These are phyloP conservation scores for Colletotrichum sp. DNA, from an alignment of 2,329 filamentous ascomycete species.

Conservation along the genomic window DNA sequence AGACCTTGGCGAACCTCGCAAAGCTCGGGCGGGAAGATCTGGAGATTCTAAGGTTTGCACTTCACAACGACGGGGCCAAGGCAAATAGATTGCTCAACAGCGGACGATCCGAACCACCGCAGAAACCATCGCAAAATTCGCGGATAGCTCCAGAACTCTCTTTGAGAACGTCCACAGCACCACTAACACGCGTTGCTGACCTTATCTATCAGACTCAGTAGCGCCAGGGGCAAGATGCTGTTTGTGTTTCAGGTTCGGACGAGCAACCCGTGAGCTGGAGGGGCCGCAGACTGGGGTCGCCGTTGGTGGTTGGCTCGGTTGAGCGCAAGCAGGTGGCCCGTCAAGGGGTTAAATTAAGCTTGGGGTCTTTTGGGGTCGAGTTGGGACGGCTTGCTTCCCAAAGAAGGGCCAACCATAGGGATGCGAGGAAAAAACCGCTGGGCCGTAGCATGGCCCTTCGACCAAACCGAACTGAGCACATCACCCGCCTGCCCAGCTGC, in stretches of 20 bases:
- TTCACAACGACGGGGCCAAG: background rate
- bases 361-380: background rate
- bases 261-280: background rate
- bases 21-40: background rate
- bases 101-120: background rate
- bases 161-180: background rate
- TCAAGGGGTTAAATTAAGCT: constrained; percentile 12
- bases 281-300: background rate
- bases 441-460: background rate
- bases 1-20: background rate
- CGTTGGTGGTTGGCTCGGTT: constrained; percentile 2
- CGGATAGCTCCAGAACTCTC: background rate
- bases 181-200: background rate
- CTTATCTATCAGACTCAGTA: constrained; percentile 4
- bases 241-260: constrained; percentile 18
- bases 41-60: background rate
- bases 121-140: background rate
- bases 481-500: constrained; percentile 1
- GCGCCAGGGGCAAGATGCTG: constrained; percentile 12
- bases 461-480: background rate
- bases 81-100: background rate
- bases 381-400: background rate
- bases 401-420: background rate
- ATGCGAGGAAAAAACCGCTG: background rate
- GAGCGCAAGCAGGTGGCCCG: background rate